phyloP scores from a whole-genome alignment of 140 eudicot genomes.

The Cichorium intybus region DNA sequence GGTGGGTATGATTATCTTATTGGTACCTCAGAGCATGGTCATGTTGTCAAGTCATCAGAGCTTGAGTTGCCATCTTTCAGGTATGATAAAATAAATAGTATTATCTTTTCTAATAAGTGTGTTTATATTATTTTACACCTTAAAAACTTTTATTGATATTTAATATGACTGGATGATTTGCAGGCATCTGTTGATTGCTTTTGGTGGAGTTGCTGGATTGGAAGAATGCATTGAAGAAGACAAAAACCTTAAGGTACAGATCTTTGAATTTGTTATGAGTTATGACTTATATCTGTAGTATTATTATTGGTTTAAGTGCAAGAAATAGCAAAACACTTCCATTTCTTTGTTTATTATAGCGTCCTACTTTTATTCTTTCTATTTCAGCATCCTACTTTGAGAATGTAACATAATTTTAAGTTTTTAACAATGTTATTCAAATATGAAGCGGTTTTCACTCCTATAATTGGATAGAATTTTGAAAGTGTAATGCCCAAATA shows the following conservation, averaged over 20 bases:
- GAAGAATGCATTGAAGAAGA: slow-evolving; percentile 96
- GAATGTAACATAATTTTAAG: no score
- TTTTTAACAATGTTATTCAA: background rate
- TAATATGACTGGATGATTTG: slow-evolving; percentile 11
- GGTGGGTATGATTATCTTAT: slow-evolving; percentile 90
- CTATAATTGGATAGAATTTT: no score
- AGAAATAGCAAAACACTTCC: background rate
- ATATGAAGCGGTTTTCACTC: background rate
- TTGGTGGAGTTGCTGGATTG: slow-evolving; percentile 97
- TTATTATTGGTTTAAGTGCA: background rate
- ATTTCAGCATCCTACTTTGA: no score
- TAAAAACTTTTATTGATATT: background rate
- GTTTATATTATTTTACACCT: no score
- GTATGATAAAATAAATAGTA: no score
- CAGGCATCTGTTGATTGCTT: slow-evolving; percentile 92
- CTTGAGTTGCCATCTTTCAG: slow-evolving; percentile 83
- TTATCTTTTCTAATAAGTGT: no score
- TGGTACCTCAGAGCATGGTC: slow-evolving; percentile 98
- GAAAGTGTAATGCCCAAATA: no score
- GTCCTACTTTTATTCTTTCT: no score
- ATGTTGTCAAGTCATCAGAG: slow-evolving; percentile 65
- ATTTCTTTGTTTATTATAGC: background rate
- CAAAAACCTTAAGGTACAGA: slow-evolving; percentile 55
- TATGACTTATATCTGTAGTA: background rate
- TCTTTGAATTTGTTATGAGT: slow-evolving; percentile 9